Evolutionary conservation across 257 asterid genomes (phyloP).

Genomic region (Fraxinus americana): DNA sequence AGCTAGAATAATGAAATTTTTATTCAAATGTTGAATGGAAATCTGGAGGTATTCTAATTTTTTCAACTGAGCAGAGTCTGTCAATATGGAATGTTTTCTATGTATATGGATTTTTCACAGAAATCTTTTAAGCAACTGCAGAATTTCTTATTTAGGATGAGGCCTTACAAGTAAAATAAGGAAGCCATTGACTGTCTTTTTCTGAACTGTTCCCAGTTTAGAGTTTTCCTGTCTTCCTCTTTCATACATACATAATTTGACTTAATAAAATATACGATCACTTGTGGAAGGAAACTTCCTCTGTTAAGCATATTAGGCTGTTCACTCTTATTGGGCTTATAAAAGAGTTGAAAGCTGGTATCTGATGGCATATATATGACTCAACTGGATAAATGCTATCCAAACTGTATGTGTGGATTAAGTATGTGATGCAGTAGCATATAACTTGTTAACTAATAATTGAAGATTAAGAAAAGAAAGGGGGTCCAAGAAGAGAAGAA

Average conservation of each 20-base stretch:
- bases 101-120: not conserved
- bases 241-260: not conserved
- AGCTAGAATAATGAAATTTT: not conserved
- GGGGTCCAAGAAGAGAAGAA: too few species aligned
- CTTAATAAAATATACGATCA: not conserved
- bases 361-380: not conserved
- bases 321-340: not conserved
- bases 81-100: not conserved
- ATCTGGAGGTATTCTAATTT: not conserved
- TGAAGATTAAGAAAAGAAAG: too few species aligned
- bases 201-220: not conserved
- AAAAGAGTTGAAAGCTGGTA: not conserved
- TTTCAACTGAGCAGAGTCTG: not conserved
- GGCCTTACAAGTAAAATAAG: not conserved
- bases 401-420: not conserved
- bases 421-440: too few species aligned
- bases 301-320: not conserved
- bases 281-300: not conserved
- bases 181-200: not conserved
- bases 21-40: not conserved
- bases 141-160: not conserved
- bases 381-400: not conserved
- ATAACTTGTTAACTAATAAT: too few species aligned
- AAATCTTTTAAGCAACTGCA: not conserved
- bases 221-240: not conserved